phyloP scores from a whole-genome alignment of 345 rosid genomes.

The Gossypium australe region DNA sequence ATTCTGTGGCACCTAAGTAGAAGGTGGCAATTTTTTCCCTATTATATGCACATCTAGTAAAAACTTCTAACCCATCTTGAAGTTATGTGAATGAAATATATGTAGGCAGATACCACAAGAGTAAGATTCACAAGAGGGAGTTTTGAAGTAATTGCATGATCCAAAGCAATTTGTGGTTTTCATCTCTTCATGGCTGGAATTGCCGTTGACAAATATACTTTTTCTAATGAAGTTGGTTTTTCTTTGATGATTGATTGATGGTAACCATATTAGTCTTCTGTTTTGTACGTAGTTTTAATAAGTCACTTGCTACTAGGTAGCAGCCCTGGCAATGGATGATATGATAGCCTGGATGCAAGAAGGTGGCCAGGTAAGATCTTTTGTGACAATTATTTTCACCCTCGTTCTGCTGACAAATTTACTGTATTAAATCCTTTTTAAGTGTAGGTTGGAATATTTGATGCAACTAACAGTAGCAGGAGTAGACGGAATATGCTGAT shows the following conservation, averaged over 20 bases:
- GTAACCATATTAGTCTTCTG: constrained; percentile 48
- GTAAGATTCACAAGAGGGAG: constrained; percentile 10
- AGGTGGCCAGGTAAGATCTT: constrained; percentile 88
- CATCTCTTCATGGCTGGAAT: background rate
- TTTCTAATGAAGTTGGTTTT: constrained; percentile 5
- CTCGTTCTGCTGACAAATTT: constrained; percentile 15
- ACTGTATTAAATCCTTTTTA: constrained; percentile 18
- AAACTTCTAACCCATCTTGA: background rate
- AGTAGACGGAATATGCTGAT: constrained; percentile 89
- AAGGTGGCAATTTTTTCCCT: background rate
- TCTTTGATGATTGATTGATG: constrained; percentile 25
- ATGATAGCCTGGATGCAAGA: constrained; percentile 99
- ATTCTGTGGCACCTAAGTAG: background rate
- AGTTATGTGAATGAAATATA: background rate
- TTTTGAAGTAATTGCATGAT: background rate
- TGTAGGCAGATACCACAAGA: background rate
- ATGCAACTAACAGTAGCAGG: constrained; percentile 91
- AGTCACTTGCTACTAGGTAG: constrained; percentile 91
- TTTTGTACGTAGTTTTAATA: constrained; percentile 73
- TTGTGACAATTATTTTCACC: background rate
- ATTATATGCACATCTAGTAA: background rate
- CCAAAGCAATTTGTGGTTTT: background rate
- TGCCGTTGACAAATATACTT: background rate
- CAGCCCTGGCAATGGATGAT: constrained; percentile 99
- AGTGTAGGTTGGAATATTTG: constrained; percentile 94